phyloP scores from a whole-genome alignment of 1,139 yeast species.

The Kurtzmaniella quercitrusa region DNA sequence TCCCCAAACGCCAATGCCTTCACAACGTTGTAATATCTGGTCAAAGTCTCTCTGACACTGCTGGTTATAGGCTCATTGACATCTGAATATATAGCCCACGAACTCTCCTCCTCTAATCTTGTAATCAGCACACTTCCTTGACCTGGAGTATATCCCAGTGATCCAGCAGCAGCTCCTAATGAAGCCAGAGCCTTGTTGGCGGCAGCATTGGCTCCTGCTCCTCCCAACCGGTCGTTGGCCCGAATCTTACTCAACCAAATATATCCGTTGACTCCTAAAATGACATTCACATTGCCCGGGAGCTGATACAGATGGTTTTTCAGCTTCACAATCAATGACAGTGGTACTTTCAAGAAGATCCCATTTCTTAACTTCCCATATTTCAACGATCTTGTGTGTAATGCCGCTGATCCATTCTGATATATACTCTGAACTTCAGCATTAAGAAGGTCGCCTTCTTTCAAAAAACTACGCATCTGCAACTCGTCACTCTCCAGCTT shows the following conservation, averaged over 20 bases:
- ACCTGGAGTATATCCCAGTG: slow-evolving; percentile 54
- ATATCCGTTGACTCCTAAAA: slow-evolving; percentile 91
- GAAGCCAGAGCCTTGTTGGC: slow-evolving; percentile 37
- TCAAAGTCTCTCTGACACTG: slow-evolving; percentile 65
- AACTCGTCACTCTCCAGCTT: slow-evolving; percentile 94
- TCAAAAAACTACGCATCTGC: slow-evolving; percentile 89
- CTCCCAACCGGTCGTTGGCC: slow-evolving; percentile 18
- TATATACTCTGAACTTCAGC: slow-evolving; percentile 93
- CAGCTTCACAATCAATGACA: slow-evolving; percentile 76
- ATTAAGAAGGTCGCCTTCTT: slow-evolving; percentile 94
- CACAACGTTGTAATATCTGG: slow-evolving; percentile 81
- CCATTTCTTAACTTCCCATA: slow-evolving; percentile 96
- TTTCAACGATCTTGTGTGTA: slow-evolving; percentile 91
- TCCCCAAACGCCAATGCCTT: slow-evolving; percentile 78
- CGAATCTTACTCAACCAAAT: slow-evolving; percentile 85
- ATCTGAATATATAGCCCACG: slow-evolving; percentile 94
- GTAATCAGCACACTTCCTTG: slow-evolving; percentile 69
- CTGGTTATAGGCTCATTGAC: slow-evolving; percentile 69
- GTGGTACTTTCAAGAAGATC: slow-evolving; percentile 72
- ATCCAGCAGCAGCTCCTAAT: slow-evolving; percentile 25
- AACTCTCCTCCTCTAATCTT: slow-evolving; percentile 86
- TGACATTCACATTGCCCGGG: slow-evolving; percentile 87
- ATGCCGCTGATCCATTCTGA: slow-evolving; percentile 86
- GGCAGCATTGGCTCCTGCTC: slow-evolving; percentile 14
- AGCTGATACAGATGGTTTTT: slow-evolving; percentile 82